phyloP scores from a whole-genome alignment of 2,329 filamentous ascomycete genomes.

The Metarhizium brunneum region DNA sequence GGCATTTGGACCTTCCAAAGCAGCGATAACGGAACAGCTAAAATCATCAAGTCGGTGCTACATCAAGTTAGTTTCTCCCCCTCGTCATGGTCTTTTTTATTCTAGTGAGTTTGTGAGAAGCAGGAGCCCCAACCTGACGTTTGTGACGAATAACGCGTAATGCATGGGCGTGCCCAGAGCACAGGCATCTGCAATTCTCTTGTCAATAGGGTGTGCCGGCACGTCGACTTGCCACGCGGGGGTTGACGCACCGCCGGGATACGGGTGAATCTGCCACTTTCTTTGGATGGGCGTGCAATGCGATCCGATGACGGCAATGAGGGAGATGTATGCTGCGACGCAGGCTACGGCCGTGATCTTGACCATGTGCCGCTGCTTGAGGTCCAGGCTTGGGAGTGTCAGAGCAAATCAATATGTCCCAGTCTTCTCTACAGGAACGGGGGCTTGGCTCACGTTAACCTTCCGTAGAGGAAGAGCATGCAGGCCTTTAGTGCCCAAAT shows the following conservation, averaged over 20 bases:
- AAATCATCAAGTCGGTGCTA: slow-evolving; percentile 30
- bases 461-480: slow-evolving; percentile 32
- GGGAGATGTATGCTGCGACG: slow-evolving; percentile 20
- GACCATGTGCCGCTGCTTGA: slow-evolving; percentile 27
- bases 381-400: slow-evolving; percentile 18
- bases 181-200: not conserved
- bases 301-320: slow-evolving; percentile 23
- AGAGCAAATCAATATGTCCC: too few relatives aligned
- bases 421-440: too few relatives aligned
- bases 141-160: not conserved
- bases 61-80: slow-evolving; percentile 24
- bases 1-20: slow-evolving; percentile 29
- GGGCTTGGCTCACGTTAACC: slow-evolving; percentile 27
- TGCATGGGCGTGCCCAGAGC: not conserved
- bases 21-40: slow-evolving; percentile 30
- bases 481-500: slow-evolving; percentile 34
- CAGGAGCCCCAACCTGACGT: not conserved
- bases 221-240: slow-evolving; percentile 26
- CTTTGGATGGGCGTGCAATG: slow-evolving; percentile 27
- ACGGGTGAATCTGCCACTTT: slow-evolving; percentile 31
- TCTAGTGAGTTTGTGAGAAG: too few relatives aligned
- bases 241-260: slow-evolving; percentile 25
- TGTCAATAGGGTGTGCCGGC: slow-evolving; percentile 3
- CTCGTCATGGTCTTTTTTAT: not conserved
- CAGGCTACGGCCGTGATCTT: slow-evolving; percentile 23